These are phyloP conservation scores for Podospora bellae-mahoneyi DNA, from an alignment of 495 filamentous ascomycete species.

Conservation along the genomic window DNA sequence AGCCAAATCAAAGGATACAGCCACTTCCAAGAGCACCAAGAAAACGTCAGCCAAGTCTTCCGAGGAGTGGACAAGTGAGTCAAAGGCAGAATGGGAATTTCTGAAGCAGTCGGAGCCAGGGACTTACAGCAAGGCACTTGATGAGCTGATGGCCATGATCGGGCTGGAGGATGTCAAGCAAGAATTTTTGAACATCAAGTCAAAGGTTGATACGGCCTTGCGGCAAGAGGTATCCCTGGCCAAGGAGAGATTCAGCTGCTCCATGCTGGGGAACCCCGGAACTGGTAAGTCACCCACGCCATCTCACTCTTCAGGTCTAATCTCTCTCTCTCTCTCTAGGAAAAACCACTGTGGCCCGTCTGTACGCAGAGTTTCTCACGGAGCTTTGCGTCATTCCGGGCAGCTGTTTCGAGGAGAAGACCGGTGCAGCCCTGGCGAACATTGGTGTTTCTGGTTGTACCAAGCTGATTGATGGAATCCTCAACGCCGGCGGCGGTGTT, in stretches of 20 bases:
- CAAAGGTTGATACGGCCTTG: conserved; percentile 58
- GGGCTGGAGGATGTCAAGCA: conserved; percentile 70
- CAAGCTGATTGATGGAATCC: conserved; percentile 55
- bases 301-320: background rate
- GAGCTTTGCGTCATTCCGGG: conserved; percentile 57
- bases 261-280: conserved; percentile 75
- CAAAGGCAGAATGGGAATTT: conserved; percentile 56
- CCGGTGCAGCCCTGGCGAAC: conserved; percentile 64
- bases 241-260: conserved; percentile 58
- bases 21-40: background rate
- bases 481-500: conserved; percentile 60
- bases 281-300: conserved; percentile 52
- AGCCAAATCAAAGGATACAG: conserved; percentile 1
- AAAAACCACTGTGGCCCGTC: conserved; percentile 78
- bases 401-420: conserved; percentile 59
- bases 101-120: conserved; percentile 50
- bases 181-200: conserved; percentile 62
- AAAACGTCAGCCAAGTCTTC: background rate
- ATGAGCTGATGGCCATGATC: conserved; percentile 66
- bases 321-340: conserved; percentile 38
- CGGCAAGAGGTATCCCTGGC: conserved; percentile 57
- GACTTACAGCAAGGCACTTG: conserved; percentile 54
- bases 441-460: conserved; percentile 57
- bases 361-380: conserved; percentile 67
- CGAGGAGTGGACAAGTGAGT: conserved; percentile 13